These are phyloP conservation scores for Nothopassalora personata DNA, from an alignment of 2,329 filamentous ascomycete genomes.

Conservation along the genomic window DNA sequence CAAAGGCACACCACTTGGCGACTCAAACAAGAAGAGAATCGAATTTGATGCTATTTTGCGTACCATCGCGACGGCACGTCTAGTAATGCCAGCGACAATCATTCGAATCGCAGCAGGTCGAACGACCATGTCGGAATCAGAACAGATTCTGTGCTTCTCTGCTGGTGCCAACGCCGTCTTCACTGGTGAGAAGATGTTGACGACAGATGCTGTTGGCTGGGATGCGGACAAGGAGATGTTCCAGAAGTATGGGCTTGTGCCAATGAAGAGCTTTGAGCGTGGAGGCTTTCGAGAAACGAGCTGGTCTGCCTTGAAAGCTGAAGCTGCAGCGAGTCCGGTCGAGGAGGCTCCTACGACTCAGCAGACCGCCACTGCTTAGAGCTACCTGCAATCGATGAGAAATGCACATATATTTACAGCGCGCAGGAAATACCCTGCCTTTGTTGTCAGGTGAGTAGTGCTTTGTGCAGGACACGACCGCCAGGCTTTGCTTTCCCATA, in stretches of 20 bases:
- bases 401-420: neutral
- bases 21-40: constrained; percentile 55
- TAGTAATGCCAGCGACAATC: constrained; percentile 80
- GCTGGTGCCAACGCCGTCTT: constrained; percentile 92
- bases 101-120: constrained; percentile 81
- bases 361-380: neutral
- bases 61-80: constrained; percentile 75
- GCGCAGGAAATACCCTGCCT: neutral
- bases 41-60: constrained; percentile 73
- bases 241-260: constrained; percentile 70
- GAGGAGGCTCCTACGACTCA: constrained; percentile 2
- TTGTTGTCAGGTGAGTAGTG: neutral
- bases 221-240: constrained; percentile 84
- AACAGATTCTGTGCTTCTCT: constrained; percentile 85
- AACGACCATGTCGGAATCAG: constrained; percentile 78
- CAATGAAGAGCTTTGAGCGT: constrained; percentile 55
- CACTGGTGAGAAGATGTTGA: constrained; percentile 93
- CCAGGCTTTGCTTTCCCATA: neutral
- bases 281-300: constrained; percentile 30
- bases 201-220: constrained; percentile 86
- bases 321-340: constrained; percentile 1
- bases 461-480: too few relatives aligned
- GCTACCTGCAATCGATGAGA: neutral
- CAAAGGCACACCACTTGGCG: constrained; percentile 78
- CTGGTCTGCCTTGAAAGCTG: constrained; percentile 25